Conservation (phyloP, 2,329 filamentous ascomycete genomes). For the Endothia cerciana region DNA sequence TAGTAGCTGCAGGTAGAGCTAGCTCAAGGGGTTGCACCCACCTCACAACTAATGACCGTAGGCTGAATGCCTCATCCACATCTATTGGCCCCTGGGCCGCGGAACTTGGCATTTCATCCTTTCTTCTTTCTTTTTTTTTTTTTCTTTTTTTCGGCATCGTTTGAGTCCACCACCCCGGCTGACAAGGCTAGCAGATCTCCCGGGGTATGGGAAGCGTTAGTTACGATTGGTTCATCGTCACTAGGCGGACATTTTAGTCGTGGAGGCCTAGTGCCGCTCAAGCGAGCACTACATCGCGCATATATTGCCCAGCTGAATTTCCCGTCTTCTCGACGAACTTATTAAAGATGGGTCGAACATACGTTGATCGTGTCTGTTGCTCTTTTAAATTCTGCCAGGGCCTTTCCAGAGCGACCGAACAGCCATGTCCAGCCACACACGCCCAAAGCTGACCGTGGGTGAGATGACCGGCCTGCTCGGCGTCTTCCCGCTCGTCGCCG, state of each 20-base stretch:
- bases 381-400: neutral
- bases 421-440: conserved; percentile 27
- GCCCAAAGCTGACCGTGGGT: conserved; percentile 18
- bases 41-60: neutral
- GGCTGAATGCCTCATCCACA: neutral
- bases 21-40: neutral
- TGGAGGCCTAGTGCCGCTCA: neutral
- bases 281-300: neutral
- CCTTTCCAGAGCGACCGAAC: neutral
- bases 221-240: conserved; percentile 24
- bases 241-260: neutral
- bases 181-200: neutral
- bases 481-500: conserved; percentile 16
- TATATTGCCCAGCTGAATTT: neutral
- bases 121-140: too few species aligned
- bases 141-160: too few species aligned
- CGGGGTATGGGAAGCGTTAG: neutral
- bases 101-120: neutral
- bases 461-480: conserved; percentile 21
- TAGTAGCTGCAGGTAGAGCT: neutral
- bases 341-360: neutral
- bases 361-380: neutral
- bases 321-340: neutral
- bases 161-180: neutral
- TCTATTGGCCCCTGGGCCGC: neutral